phyloP scores from a whole-genome alignment of 2,329 filamentous ascomycete genomes.

The Trichoderma harzianum region DNA sequence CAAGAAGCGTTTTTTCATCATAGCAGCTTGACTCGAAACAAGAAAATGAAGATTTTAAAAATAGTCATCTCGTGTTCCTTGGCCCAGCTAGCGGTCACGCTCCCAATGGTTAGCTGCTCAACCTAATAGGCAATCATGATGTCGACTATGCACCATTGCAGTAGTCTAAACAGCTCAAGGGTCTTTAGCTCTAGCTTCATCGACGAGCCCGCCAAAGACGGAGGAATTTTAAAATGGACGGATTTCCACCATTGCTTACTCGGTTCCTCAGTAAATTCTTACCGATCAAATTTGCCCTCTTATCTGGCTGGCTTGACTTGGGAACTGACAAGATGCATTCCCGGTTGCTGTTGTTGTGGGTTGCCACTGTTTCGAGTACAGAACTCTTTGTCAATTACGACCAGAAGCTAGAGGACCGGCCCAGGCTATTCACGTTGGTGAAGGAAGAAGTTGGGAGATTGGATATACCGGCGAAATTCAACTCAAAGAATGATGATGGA shows the following conservation, averaged over 20 bases:
- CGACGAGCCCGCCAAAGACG: background rate
- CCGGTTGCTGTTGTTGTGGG: background rate
- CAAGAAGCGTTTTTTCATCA: background rate
- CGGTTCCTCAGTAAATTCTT: background rate
- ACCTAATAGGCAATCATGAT: background rate
- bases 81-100: background rate
- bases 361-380: background rate
- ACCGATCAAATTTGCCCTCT: background rate
- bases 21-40: background rate
- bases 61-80: background rate
- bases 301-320: background rate
- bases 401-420: constrained; percentile 17
- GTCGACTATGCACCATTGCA: background rate
- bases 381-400: constrained; percentile 16
- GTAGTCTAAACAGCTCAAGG: background rate
- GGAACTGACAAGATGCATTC: background rate
- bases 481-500: background rate
- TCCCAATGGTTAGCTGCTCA: background rate
- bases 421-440: constrained; percentile 3
- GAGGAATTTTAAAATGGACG: background rate
- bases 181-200: background rate
- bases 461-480: constrained; percentile 7
- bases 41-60: background rate
- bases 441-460: constrained; percentile 15
- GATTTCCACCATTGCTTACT: background rate